Conservation (phyloP, 768 basidiomycete genomes). For the Leccinum obscurum region DNA sequence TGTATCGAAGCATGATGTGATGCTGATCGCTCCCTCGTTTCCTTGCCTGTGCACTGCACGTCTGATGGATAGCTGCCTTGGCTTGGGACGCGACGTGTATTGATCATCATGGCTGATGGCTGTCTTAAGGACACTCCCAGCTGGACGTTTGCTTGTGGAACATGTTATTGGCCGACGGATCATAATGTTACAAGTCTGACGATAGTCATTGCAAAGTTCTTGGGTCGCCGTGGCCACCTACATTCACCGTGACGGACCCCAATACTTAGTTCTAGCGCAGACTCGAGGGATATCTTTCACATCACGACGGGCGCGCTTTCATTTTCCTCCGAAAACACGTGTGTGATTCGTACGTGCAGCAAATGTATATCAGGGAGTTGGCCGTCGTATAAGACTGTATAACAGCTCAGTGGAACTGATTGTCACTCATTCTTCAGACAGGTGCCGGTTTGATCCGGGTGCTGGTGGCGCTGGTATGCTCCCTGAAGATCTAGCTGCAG, state of each 20-base stretch:
- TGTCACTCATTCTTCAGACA: constrained; percentile 12
- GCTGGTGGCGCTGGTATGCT: constrained; percentile 57
- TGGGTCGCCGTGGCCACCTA: too few species aligned
- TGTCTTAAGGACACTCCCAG: not conserved
- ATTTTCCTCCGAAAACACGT: not conserved
- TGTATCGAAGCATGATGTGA: not conserved
- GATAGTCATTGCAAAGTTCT: not conserved
- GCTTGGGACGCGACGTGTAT: not conserved
- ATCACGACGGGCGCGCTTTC: not conserved
- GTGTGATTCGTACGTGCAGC: too few species aligned
- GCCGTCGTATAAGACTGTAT: too few species aligned
- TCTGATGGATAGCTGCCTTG: not conserved
- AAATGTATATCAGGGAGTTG: too few species aligned
- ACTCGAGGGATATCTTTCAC: not conserved
- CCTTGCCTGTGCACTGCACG: not conserved
- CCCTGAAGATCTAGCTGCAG: constrained; percentile 56
- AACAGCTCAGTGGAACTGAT: too few species aligned
- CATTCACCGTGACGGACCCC: too few species aligned
- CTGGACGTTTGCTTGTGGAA: too few species aligned
- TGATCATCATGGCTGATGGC: not conserved
- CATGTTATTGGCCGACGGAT: not conserved
- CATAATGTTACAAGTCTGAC: not conserved
- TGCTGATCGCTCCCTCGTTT: not conserved
- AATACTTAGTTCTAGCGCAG: too few species aligned
- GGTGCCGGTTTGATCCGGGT: constrained; percentile 50